These are phyloP conservation scores for Boletus sp. DNA, from an alignment of 768 basidiomycete genomes.

Conservation along the genomic window DNA sequence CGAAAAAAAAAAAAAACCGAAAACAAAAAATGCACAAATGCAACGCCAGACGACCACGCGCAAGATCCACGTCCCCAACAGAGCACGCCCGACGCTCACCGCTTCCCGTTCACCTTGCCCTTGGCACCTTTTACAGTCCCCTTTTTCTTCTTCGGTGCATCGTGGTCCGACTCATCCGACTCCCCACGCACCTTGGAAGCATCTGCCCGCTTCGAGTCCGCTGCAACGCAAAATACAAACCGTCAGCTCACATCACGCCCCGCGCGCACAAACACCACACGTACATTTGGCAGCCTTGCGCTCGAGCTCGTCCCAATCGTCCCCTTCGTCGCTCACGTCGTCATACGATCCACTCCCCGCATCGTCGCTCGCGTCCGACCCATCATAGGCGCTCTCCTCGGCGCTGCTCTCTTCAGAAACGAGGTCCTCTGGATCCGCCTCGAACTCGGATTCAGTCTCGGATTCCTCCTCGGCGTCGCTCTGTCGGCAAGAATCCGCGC, in stretches of 20 bases:
- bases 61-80: too few species aligned
- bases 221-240: conserved; percentile 23
- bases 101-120: conserved; percentile 43
- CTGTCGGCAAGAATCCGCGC: conserved; percentile 39
- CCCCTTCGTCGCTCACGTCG: conserved; percentile 70
- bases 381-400: conserved; percentile 56
- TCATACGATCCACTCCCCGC: conserved; percentile 66
- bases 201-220: conserved; percentile 48
- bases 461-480: conserved; percentile 62
- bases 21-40: neutral
- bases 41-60: too few species aligned
- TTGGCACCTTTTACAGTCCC: conserved; percentile 26
- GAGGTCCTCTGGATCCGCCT: conserved; percentile 45
- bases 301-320: conserved; percentile 97
- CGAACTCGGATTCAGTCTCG: conserved; percentile 69
- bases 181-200: conserved; percentile 40
- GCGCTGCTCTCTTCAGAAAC: conserved; percentile 44
- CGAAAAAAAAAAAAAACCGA: neutral
- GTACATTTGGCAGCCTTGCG: conserved; percentile 85
- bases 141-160: conserved; percentile 48
- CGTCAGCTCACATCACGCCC: neutral
- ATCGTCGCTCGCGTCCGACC: conserved; percentile 51
- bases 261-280: conserved; percentile 6
- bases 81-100: conserved; percentile 24
- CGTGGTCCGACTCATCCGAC: conserved; percentile 55